phyloP scores from a whole-genome alignment of 352 stramenopile genomes.

The Phytophthora podocarpi region DNA sequence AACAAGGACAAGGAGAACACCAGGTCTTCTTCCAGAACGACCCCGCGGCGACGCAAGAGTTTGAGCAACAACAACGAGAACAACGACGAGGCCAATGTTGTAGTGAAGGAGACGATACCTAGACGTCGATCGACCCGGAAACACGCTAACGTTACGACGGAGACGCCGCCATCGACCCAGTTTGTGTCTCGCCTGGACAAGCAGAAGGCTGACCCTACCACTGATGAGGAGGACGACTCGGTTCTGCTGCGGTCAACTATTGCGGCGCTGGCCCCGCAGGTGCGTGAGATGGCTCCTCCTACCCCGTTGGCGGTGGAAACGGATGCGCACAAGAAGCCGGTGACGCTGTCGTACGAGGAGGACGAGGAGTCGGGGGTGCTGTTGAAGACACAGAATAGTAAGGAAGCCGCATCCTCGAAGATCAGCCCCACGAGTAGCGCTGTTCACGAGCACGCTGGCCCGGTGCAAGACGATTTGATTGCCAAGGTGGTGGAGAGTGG shows the following conservation, averaged over 20 bases:
- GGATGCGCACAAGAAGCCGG: constrained; percentile 33
- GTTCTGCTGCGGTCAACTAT: constrained; percentile 59
- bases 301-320: constrained; percentile 12
- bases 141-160: constrained; percentile 15
- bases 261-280: constrained; percentile 39
- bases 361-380: constrained; percentile 39
- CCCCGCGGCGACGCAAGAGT: constrained; percentile 24
- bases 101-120: constrained; percentile 12
- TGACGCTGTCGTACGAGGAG: constrained; percentile 65
- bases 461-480: constrained; percentile 31
- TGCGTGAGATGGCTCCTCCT: constrained; percentile 29
- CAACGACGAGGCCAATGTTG: constrained; percentile 14
- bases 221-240: constrained; percentile 55
- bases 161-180: constrained; percentile 32
- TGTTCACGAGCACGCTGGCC: constrained; percentile 19
- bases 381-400: constrained; percentile 13
- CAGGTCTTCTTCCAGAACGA: neutral
- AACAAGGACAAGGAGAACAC: constrained; percentile 13
- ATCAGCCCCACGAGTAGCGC: constrained; percentile 4
- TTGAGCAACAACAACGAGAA: constrained; percentile 22
- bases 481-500: constrained; percentile 59
- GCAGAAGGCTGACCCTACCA: constrained; percentile 27
- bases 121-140: constrained; percentile 28
- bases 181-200: constrained; percentile 43
- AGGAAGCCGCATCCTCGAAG: constrained; percentile 6